Evolutionary conservation across 495 filamentous ascomycete species (phyloP), one percentile per base, ranked within the genome.

Genomic region (Aspergillus mulundensis): DNA sequence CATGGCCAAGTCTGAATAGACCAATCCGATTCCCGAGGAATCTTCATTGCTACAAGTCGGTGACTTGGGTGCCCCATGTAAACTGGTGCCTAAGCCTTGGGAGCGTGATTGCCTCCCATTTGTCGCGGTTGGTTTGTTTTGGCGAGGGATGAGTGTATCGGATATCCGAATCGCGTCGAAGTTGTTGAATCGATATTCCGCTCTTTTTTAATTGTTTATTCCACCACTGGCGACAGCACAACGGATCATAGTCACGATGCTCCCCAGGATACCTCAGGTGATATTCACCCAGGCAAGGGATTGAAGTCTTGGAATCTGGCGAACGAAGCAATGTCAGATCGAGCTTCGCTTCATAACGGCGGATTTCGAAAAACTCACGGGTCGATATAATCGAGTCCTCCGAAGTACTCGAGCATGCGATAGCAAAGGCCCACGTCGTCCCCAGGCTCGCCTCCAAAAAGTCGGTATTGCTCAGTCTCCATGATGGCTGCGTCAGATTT

Each of bases 11-110:
- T 63, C 53, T 61, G 51, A 53, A 64, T 53, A 65, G 75, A 75
- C 75, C 75, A 77, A 76, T 77, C 72, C 72, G 54, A 70, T 68
- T 62, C 56, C 53, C 47, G 24, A 49, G 44, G 50, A 57, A 70
- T 70, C 67, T 75, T 77, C 75, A 76, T 77, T 77, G 75, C 67
- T 77, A 49, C 75, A 69, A 77, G 75, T 75, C 75, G 58, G 56
- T 63, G 63, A 70, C 70, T 70, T 68, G 66, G 52, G 39, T 51
- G 20, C 24, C 59, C 69, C 67, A 65, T 67, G 66, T 62, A 65
- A 61, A 59, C 60, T 62, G 69, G 67, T 61, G 66, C 66, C 66
- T 66, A 52, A 39, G 66, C 56, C 54, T 20, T 18, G 40, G 45
- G 56, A 42, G n/a, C 3, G 20, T 53, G 49, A 45, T 49, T 7